Evolutionary conservation across 805 yeast species (phyloP).

Genomic region (Metschnikowia sp.): DNA sequence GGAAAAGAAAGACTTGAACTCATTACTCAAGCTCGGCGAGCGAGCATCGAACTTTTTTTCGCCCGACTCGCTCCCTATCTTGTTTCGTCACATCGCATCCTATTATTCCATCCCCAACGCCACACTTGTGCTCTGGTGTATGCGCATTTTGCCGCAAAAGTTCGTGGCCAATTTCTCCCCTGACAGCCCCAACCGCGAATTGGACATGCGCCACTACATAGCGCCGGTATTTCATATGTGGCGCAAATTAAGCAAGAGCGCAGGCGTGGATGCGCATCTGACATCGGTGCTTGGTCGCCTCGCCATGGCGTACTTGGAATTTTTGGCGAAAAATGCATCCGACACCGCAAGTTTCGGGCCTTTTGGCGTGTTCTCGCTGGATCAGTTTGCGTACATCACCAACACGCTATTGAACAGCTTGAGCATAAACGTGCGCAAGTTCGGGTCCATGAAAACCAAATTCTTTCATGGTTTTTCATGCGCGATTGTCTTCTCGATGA

Average conservation of each 20-base stretch:
- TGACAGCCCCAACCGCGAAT: constrained; percentile 24
- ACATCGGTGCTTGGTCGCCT: constrained; percentile 63
- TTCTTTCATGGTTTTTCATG: constrained; percentile 43
- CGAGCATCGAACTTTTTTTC: constrained; percentile 55
- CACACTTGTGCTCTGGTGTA: constrained; percentile 46
- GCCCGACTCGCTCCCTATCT: constrained; percentile 42
- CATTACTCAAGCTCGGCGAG: constrained; percentile 50
- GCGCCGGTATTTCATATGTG: constrained; percentile 72
- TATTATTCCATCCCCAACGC: constrained; percentile 55
- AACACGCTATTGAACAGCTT: constrained; percentile 49
- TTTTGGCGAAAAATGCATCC: constrained; percentile 21
- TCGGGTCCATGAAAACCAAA: constrained; percentile 40
- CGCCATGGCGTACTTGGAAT: constrained; percentile 45
- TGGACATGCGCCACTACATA: constrained; percentile 52
- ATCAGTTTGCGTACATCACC: constrained; percentile 59
- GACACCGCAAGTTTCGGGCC: constrained; percentile 32
- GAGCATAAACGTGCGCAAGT: constrained; percentile 47
- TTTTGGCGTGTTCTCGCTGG: constrained; percentile 61
- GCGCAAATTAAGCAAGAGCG: constrained; percentile 49
- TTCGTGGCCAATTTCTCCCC: constrained; percentile 22
- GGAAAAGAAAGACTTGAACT: constrained; percentile 49
- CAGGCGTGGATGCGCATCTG: constrained; percentile 59
- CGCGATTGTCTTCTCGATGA: constrained; percentile 57
- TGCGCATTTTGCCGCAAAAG: constrained; percentile 52
- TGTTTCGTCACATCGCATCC: constrained; percentile 50